Percentiles rank a stretch among this genome's conserved stretches.
Evolutionary conservation across 768 basidiomycete genomes (phyloP).

Genomic region (Mycena venus): DNA sequence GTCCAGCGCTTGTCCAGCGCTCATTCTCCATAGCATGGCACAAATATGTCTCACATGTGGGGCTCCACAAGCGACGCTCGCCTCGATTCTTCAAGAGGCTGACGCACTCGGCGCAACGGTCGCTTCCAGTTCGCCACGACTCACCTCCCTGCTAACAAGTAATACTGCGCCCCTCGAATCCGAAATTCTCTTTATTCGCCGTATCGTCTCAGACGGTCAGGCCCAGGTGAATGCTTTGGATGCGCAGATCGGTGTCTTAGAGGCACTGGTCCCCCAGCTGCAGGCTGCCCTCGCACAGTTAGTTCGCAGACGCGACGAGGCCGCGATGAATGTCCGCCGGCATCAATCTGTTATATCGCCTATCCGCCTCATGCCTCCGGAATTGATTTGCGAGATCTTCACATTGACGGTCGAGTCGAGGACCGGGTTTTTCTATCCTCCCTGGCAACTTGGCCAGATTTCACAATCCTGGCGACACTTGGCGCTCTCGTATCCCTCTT

Average conservation of each 20-base stretch:
- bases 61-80: background rate
- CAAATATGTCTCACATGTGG: too few relatives aligned
- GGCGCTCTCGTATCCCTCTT: background rate
- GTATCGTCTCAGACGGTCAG: background rate
- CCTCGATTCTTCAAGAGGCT: background rate
- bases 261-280: too few relatives aligned
- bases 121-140: background rate
- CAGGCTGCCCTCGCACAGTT: background rate
- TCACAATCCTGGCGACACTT: background rate
- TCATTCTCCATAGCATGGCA: too few relatives aligned
- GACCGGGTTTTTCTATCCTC: background rate
- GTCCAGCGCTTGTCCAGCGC: too few relatives aligned
- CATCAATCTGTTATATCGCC: background rate
- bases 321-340: background rate
- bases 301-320: background rate
- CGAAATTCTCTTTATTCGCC: background rate
- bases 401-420: background rate
- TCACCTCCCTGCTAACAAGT: background rate
- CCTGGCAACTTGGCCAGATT: background rate
- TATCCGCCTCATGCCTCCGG: background rate
- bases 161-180: background rate
- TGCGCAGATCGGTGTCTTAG: background rate
- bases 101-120: background rate
- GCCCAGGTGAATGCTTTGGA: background rate
- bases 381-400: conserved; percentile 2